Evolutionary conservation across 2,329 filamentous ascomycete species (phyloP).

Genomic region (Scytalidium sp.): DNA sequence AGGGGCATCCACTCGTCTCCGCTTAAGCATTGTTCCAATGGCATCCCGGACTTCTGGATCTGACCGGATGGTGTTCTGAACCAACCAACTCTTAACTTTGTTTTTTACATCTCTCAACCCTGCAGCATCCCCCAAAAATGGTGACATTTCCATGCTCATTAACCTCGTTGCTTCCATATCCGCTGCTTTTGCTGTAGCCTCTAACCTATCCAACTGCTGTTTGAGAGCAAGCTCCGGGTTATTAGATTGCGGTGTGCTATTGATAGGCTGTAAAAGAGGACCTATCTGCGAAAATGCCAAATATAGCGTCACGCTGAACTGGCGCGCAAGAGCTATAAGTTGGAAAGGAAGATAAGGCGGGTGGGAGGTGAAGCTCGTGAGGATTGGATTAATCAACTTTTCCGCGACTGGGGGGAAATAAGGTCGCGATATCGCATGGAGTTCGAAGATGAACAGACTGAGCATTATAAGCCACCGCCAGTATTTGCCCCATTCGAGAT

Average conservation of each 20-base stretch:
- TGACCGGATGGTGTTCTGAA: constrained; percentile 78
- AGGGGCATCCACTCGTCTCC: constrained; percentile 59
- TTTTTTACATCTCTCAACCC: constrained; percentile 61
- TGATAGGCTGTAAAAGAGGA: constrained; percentile 52
- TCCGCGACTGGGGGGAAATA: constrained; percentile 44
- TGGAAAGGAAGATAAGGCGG: constrained; percentile 82
- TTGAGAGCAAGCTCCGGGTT: constrained; percentile 48
- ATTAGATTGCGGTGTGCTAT: constrained; percentile 24
- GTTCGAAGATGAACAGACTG: constrained; percentile 53
- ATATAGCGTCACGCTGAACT: constrained; percentile 73
- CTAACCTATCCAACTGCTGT: constrained; percentile 66
- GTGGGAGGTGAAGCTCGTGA: constrained; percentile 36
- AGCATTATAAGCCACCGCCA: constrained; percentile 61
- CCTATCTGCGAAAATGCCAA: constrained; percentile 82
- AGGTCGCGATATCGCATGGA: constrained; percentile 53
- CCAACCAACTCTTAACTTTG: constrained; percentile 80
- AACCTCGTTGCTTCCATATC: constrained; percentile 70
- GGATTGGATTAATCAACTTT: constrained; percentile 41
- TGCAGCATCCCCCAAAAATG: constrained; percentile 71
- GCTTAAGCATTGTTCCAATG: constrained; percentile 64
- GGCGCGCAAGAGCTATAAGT: constrained; percentile 70
- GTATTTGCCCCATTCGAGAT: constrained; percentile 64
- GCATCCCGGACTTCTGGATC: constrained; percentile 83
- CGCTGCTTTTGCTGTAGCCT: constrained; percentile 53
- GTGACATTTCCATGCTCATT: constrained; percentile 75